Base-by-base conservation (phyloP, 306 rosid genomes). In the Macrotyloma uniflorum region DNA sequence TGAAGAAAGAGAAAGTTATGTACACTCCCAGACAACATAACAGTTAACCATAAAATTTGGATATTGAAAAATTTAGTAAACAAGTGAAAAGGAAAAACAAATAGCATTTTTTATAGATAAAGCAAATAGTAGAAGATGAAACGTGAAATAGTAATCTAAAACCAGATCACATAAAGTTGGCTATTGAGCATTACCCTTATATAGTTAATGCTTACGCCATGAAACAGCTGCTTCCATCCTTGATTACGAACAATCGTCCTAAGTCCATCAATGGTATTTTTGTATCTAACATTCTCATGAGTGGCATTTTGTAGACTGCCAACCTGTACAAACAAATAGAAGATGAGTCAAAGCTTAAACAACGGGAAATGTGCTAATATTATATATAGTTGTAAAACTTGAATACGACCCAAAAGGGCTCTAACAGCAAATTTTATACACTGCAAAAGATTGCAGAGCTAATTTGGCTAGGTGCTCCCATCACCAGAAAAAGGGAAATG, bases 141-240 rank as follows among this genome's bases (percentile, higher is more conserved):
- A 46, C 59, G 22, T 49, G 51, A 76, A 70, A 59, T 74, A 36
- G 67, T 51, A 68, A 26, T 51, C 63, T 53, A 76, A 70, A 57
- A 46, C 75, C 30, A n/a, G 46, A 47, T 54, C 47, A 22, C 47
- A 53, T 53, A 68, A 62, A 72, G 43, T 62, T 33, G 70, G 33
- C 28, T 68, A 67, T 64, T 26, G 75, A 54, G 68, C 22, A 70
- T 90, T 85, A 95, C 98, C 99, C 96, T 93, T 62, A 95, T 89
- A 74, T 93, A 93, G 84, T 95, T 95, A 4, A 95, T 88, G 93
- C 97, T 95, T 42, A 93, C 84, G 80, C 99, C 99, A 23, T 97
- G 91, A 86, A 95, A 93, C 90, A 95, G 85, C 77, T 90, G 97
- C 59, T 82, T 86, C 97, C 93, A 91, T 33, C 99, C 99, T 83